phyloP scores from a whole-genome alignment of 2,329 filamentous ascomycete species.

The Paramyrothecium roridum region DNA sequence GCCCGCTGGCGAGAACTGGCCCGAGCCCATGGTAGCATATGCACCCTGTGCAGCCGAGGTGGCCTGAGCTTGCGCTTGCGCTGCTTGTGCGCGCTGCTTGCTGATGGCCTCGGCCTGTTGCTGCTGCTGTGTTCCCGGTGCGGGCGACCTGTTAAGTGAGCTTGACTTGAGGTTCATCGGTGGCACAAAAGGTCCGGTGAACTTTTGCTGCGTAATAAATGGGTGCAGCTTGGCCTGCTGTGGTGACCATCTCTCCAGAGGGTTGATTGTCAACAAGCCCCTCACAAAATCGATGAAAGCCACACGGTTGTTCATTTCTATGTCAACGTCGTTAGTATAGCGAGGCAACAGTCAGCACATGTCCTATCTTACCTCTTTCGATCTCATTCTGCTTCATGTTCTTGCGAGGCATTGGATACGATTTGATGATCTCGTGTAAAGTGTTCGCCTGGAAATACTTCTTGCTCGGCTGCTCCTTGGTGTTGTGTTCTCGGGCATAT shows the following conservation, averaged over 20 bases:
- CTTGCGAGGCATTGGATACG: slow-evolving; percentile 96
- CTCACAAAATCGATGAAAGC: slow-evolving; percentile 98
- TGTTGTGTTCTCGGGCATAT: slow-evolving; percentile 91
- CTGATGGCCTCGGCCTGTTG: slow-evolving; percentile 91
- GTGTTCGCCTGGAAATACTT: slow-evolving; percentile 97
- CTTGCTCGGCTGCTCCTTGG: slow-evolving; percentile 98
- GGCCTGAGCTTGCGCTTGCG: slow-evolving; percentile 67
- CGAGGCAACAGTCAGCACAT: not conserved
- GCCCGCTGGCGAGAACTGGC: slow-evolving; percentile 44
- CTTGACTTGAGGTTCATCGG: slow-evolving; percentile 94
- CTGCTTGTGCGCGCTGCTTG: slow-evolving; percentile 79
- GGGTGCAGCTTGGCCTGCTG: slow-evolving; percentile 96
- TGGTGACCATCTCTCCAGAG: slow-evolving; percentile 93
- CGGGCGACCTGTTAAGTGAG: slow-evolving; percentile 79
- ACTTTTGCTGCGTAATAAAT: slow-evolving; percentile 98
- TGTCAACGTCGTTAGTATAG: slow-evolving; percentile 9
- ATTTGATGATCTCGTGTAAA: slow-evolving; percentile 93
- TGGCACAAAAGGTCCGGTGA: slow-evolving; percentile 90
- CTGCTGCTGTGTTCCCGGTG: slow-evolving; percentile 91
- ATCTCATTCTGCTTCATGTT: slow-evolving; percentile 99
- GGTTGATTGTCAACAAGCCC: slow-evolving; percentile 89
- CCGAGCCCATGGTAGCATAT: slow-evolving; percentile 50
- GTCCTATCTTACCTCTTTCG: slow-evolving; percentile 69
- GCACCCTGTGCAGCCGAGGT: slow-evolving; percentile 65
- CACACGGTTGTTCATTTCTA: slow-evolving; percentile 97